Base-by-base conservation (phyloP, 257 asterid genomes). In the Datura wrightii region DNA sequence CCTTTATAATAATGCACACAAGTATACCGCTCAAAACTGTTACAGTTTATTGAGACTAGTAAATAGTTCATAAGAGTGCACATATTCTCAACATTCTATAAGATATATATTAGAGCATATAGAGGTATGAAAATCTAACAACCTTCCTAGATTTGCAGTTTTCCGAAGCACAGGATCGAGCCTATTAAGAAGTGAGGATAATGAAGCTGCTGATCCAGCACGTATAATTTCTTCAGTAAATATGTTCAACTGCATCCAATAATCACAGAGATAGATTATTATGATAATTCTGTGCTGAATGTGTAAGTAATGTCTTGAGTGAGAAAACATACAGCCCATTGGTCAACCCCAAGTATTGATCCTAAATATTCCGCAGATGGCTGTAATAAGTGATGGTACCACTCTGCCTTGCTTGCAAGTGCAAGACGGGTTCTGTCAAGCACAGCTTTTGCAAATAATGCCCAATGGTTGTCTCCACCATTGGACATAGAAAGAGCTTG, bases 361-460 rank as follows among this genome's bases (percentile, higher is more conserved):
- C 99, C 99, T 34, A 97, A 94, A 88, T 95, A 93, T 89, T 95
- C 98, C 34, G 99, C 99, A 63, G 99, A 93, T 82, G 99, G 98
- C 85, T 97, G 99, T 89, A 97, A 88, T 85, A 97, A 89, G 72
- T 92, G 93, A 88, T 93, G 97, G 87, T 91, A 97, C 87, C 92
- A 88, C 92, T 94, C 98, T 3, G 96, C 98, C 87, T 94, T 97
- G 95, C 92, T 91, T 82, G 97, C 90, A 81, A 97, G 98, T 71
- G 97, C 91, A 88, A 97, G 98, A 62, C 98, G 92, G 69, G 95
- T 93, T 89, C 98, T 90, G 91, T 97, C 99, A 83, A 97, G 98
- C 83, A 94, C 92, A 63, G 99, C 91, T 89, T 97, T 97, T 42
- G 99, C 96, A 91, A 94, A 97, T 88, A 97, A 93, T 63, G 98